Evolutionary conservation across 2,329 filamentous ascomycete genomes (phyloP), one percentile per base, ranked within the genome.

Genomic region (Aspergillus tubingensis): DNA sequence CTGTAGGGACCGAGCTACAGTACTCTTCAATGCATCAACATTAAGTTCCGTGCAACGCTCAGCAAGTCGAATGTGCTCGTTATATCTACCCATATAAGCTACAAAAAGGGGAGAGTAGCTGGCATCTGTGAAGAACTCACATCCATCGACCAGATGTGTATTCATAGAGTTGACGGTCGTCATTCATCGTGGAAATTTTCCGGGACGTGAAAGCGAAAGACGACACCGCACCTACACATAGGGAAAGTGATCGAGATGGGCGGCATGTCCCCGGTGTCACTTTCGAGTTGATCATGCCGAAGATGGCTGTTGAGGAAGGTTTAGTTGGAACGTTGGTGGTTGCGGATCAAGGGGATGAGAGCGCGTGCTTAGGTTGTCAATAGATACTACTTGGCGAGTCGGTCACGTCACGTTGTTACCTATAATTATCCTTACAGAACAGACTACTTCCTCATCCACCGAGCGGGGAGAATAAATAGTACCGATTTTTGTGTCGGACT

Each of bases 41-140:
- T 62, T 55, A 3, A 65, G 57, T 25, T 39, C 17, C 5, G 50
- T 27, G 39, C 8, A 36, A 13, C 59, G 63, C 36, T 65, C 62
- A 44, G 57, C 41, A n/a, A 54, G 62, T 13, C 59, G 62, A 3
- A 50, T 36, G 6, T 60, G 39, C 52, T 64, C 59, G 25, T 65
- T 65, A n/a, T 58, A 64, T 57, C 63, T 62, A 39, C 4, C 41
- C 17, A 13, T 13, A 50, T 59, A 17, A 50, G 43, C 25, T 51
- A 50, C 32, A 21, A 32, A 49, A 30, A 27, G n/a, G 23, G 11
- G 2, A 17, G 13, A n/a, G 32, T 13, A 55, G 43, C 19, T 23
- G 21, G 17, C 51, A 55, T 50, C 23, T 30, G 25, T 36, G 30
- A 50, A 44, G 1, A 23, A 49, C 57, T 55, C 51, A 59, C 49